These are phyloP conservation scores for Amborella trichopoda DNA, from an alignment of 164 flowering plant genomes.

Conservation along the genomic window DNA sequence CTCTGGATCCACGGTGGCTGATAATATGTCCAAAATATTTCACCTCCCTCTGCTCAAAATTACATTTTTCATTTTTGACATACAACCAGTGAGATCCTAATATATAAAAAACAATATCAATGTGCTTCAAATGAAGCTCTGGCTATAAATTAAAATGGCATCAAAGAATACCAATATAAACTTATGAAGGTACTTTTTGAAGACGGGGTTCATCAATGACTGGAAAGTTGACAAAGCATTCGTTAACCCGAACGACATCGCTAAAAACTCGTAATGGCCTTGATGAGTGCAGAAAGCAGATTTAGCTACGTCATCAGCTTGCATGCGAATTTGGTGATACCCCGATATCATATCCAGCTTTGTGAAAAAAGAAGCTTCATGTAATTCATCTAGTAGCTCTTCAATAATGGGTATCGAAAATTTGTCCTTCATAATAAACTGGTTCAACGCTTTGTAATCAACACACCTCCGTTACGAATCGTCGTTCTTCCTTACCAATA, in stretches of 20 bases:
- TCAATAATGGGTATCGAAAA: neutral
- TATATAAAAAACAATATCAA: no score
- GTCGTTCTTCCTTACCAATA: conserved; percentile 1
- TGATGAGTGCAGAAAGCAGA: conserved; percentile 2
- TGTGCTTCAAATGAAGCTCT: no score
- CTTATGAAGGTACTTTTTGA: neutral
- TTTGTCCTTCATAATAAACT: neutral
- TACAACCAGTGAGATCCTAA: no score
- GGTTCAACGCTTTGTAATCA: neutral
- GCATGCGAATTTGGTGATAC: conserved; percentile 1
- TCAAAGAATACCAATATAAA: neutral
- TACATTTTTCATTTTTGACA: no score
- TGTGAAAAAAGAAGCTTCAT: neutral
- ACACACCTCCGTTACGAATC: neutral
- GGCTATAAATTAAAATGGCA: neutral
- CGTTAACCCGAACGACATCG: conserved; percentile 2
- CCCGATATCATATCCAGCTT: neutral
- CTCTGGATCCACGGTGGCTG: neutral
- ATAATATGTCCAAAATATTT: neutral
- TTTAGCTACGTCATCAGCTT: neutral
- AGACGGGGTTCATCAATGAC: neutral
- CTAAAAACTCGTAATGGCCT: conserved; percentile 1
- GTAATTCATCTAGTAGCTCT: neutral
- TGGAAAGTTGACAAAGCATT: conserved; percentile 1
- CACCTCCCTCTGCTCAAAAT: no score